Percentiles rank a stretch among this genome's conserved stretches.
Conservation (phyloP, 495 filamentous ascomycete species). For the Oleoguttula mirabilis region DNA sequence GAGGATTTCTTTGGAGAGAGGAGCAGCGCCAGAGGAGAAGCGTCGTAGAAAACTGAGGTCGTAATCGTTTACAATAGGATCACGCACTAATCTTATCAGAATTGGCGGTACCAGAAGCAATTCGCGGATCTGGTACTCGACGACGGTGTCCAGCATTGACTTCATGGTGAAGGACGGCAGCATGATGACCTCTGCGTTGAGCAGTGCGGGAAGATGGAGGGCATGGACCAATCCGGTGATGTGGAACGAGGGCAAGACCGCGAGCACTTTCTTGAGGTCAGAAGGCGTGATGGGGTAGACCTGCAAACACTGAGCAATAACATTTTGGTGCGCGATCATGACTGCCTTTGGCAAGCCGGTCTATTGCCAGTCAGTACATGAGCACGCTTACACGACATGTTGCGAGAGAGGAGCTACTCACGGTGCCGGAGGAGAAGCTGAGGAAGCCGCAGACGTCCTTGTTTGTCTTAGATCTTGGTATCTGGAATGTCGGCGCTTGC, state of each 20-base stretch:
- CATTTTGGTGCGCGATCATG: conserved; percentile 52
- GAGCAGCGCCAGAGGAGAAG: conserved; percentile 52
- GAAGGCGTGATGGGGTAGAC: conserved; percentile 36
- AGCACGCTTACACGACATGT: too few species aligned
- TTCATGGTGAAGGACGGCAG: conserved; percentile 48
- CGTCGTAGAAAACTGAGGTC: conserved; percentile 41
- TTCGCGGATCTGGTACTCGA: conserved; percentile 43
- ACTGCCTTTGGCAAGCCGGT: conserved; percentile 26
- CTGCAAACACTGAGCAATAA: conserved; percentile 52
- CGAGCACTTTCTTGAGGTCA: conserved; percentile 39
- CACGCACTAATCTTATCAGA: conserved; percentile 52
- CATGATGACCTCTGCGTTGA: conserved; percentile 48
- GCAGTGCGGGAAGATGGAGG: conserved; percentile 45
- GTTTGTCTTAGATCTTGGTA: conserved; percentile 41
- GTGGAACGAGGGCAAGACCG: conserved; percentile 43
- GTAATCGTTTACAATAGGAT: conserved; percentile 50
- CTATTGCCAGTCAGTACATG: too few species aligned
- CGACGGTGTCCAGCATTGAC: conserved; percentile 41
- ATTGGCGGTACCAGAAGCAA: conserved; percentile 59
- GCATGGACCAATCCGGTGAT: conserved; percentile 47
- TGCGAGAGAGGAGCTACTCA: not conserved
- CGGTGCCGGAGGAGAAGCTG: conserved; percentile 43
- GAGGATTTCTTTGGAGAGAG: conserved; percentile 50
- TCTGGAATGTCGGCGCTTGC: conserved; percentile 34
- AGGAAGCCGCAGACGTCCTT: conserved; percentile 44